Conservation (phyloP, 768 basidiomycete species). For the Panellus pusillus region DNA sequence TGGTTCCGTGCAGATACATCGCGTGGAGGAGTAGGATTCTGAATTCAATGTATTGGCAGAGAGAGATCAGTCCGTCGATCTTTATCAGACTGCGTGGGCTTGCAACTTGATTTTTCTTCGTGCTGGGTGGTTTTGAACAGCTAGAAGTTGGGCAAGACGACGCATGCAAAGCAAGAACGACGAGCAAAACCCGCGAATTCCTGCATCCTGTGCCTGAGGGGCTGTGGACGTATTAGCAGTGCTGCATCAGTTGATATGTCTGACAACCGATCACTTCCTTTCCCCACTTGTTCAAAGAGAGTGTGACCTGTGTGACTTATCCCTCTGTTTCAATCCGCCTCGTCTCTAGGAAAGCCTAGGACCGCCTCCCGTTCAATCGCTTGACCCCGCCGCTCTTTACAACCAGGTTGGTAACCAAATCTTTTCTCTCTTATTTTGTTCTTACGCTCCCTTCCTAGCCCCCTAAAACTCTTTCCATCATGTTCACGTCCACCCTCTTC, state of each 20-base stretch:
- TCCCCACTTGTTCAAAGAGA: slow-evolving; percentile 5
- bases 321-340: slow-evolving; percentile 4
- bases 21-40: slow-evolving; percentile 7
- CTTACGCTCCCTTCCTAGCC: background rate
- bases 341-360: background rate
- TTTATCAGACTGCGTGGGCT: too few species aligned
- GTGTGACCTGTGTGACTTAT: slow-evolving; percentile 6
- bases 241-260: background rate
- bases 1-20: slow-evolving; percentile 8
- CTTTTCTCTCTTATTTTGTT: background rate
- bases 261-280: background rate
- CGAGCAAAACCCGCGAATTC: too few species aligned
- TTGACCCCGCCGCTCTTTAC: slow-evolving; percentile 15
- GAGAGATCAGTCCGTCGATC: background rate
- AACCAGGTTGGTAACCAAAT: background rate
- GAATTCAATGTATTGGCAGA: slow-evolving; percentile 5
- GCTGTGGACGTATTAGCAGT: too few species aligned
- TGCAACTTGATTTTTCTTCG: too few species aligned
- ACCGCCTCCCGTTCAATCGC: slow-evolving; percentile 4
- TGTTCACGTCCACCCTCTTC: slow-evolving; percentile 40
- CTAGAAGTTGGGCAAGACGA: too few species aligned
- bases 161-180: too few species aligned
- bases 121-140: too few species aligned
- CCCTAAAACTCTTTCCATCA: slow-evolving; percentile 17
- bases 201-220: too few species aligned